A percentile compares a stretch with the other conserved stretches of the same genome.
Evolutionary conservation across 1,139 yeast genomes (phyloP).

Genomic region (Candida sanyaensis): DNA sequence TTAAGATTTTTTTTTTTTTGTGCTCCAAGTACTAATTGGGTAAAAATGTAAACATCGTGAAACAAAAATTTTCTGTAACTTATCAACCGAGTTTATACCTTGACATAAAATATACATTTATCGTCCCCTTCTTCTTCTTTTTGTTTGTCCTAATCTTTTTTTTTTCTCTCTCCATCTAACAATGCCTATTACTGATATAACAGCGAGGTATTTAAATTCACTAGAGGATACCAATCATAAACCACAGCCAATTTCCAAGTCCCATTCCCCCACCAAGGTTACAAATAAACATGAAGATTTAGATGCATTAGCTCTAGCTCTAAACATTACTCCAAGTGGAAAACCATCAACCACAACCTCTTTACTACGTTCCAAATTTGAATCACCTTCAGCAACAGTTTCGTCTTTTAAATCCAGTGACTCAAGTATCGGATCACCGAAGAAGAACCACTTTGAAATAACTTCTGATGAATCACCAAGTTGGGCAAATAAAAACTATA

Average conservation of each 20-base stretch:
- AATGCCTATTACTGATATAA: slow-evolving; percentile 22
- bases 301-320: slow-evolving; percentile 42
- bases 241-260: slow-evolving; percentile 30
- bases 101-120: no score
- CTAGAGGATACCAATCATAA: slow-evolving; percentile 22
- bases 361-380: slow-evolving; percentile 37
- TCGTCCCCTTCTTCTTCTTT: not conserved
- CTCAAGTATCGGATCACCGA: slow-evolving; percentile 21
- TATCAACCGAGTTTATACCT: no score
- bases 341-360: slow-evolving; percentile 28
- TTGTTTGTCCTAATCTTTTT: not conserved
- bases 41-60: not conserved
- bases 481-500: slow-evolving; percentile 25
- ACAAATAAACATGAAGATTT: slow-evolving; percentile 30
- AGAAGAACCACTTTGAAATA: slow-evolving; percentile 18
- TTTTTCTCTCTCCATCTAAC: no score
- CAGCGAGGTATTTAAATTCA: slow-evolving; percentile 36
- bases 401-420: slow-evolving; percentile 38
- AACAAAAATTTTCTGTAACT: not conserved
- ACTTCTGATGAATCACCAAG: slow-evolving; percentile 21
- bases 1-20: no score
- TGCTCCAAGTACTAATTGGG: not conserved
- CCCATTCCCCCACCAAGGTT: slow-evolving; percentile 20
- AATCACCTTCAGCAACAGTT: slow-evolving; percentile 48
- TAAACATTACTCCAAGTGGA: slow-evolving; percentile 27